Conservation (phyloP, 2,329 filamentous ascomycete species). For the Neofusicoccum parvum region DNA sequence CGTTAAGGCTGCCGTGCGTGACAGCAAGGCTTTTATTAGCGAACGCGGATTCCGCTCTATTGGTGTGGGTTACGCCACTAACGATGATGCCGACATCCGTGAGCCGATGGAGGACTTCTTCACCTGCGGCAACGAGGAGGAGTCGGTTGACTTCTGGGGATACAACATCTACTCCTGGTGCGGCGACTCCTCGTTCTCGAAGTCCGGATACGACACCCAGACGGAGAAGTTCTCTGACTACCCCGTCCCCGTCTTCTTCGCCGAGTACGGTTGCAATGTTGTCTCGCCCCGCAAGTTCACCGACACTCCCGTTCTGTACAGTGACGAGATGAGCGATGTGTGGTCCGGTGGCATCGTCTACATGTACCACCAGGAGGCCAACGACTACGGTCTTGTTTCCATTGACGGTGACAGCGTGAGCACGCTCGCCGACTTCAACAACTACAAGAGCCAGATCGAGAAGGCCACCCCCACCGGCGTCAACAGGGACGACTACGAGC, state of each 20-base stretch:
- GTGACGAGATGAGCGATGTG: slow-evolving; percentile 76
- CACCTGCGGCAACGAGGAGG: slow-evolving; percentile 71
- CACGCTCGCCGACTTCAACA: slow-evolving; percentile 73
- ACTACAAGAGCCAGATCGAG: slow-evolving; percentile 70
- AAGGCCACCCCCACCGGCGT: slow-evolving; percentile 68
- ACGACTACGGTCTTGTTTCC: slow-evolving; percentile 81
- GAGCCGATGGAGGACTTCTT: slow-evolving; percentile 86
- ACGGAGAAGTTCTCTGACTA: slow-evolving; percentile 86
- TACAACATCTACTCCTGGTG: slow-evolving; percentile 99
- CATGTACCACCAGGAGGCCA: slow-evolving; percentile 93
- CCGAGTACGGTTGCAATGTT: slow-evolving; percentile 95
- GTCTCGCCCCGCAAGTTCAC: slow-evolving; percentile 74
- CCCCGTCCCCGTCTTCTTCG: slow-evolving; percentile 95
- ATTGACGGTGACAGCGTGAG: slow-evolving; percentile 61
- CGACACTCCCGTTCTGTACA: slow-evolving; percentile 82
- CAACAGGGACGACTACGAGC: slow-evolving; percentile 67
- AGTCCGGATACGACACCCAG: slow-evolving; percentile 80
- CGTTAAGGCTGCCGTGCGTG: slow-evolving; percentile 96
- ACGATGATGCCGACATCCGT: slow-evolving; percentile 85
- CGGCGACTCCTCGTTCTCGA: slow-evolving; percentile 73
- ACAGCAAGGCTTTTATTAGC: slow-evolving; percentile 94
- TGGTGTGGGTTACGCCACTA: slow-evolving; percentile 93
- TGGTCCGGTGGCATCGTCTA: slow-evolving; percentile 98
- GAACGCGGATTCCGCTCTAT: slow-evolving; percentile 73
- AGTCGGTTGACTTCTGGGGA: slow-evolving; percentile 93